Conservation (phyloP, 352 stramenopile genomes). For the Pythium vanterpoolii region DNA sequence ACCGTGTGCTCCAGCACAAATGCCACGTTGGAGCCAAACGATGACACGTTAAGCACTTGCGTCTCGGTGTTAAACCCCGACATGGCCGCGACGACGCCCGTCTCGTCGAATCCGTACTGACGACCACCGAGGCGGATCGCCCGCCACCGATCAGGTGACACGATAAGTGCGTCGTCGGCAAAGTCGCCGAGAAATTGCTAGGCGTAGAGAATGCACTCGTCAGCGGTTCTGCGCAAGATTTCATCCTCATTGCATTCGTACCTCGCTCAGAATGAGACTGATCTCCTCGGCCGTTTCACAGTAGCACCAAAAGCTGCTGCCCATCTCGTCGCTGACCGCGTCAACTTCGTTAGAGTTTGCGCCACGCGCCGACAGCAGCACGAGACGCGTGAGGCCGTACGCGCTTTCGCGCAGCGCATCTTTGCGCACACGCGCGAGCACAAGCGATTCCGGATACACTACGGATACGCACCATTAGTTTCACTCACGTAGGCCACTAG, state of each 20-base stretch:
- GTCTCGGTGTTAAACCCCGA: conserved; percentile 73
- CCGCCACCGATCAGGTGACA: conserved; percentile 82
- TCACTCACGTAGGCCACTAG: neutral
- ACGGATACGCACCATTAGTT: neutral
- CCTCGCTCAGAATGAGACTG: conserved; percentile 75
- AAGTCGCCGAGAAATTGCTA: conserved; percentile 64
- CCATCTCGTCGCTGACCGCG: neutral
- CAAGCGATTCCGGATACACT: conserved; percentile 78
- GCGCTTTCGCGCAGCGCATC: conserved; percentile 67
- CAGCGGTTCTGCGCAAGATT: neutral
- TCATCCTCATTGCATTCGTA: conserved; percentile 3
- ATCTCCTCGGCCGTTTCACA: conserved; percentile 83
- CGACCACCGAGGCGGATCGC: conserved; percentile 83
- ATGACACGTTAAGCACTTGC: conserved; percentile 86
- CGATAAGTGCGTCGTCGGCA: conserved; percentile 65
- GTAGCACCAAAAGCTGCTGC: conserved; percentile 77
- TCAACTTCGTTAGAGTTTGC: neutral
- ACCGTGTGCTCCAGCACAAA: conserved; percentile 82
- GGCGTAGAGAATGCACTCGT: neutral
- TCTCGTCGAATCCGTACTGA: conserved; percentile 84
- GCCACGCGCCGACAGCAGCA: conserved; percentile 42
- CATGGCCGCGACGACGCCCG: conserved; percentile 83
- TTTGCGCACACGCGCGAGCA: conserved; percentile 76
- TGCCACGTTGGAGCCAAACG: conserved; percentile 78
- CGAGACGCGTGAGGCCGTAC: conserved; percentile 75